Evolutionary conservation across 495 filamentous ascomycete genomes (phyloP), one percentile per base, ranked within the genome.

Genomic region (Penicillium herquei): DNA sequence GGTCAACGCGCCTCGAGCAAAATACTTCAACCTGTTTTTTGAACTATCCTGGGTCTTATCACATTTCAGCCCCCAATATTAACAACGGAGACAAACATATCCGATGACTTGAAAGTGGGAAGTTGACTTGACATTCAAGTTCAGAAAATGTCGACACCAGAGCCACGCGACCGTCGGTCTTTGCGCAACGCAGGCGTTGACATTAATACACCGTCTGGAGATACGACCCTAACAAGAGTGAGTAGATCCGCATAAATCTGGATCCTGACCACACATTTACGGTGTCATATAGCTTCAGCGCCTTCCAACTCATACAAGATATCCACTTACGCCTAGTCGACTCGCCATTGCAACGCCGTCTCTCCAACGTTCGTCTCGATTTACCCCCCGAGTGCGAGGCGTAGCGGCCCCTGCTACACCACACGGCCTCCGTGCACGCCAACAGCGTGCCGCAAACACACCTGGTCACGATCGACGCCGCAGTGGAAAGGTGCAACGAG

Each of bases 361-460:
- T 6, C 62, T 55, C 13, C 71, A 71, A 51, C 64, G 72, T 13
- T 75, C 72, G 34, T 71, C 66, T 54, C 69, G 73, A 52, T 62
- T 54, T 47, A 77, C 73, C 26, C 73, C 74, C 30, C 64, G 73
- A 12, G 63, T 64, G 13, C 66, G 71, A 55, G 68, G 55, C 13
- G 57, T 49, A 7, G 67, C 63, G 26, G 77, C 78, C 39, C 83
- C 81, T 11, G 74, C 82, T 30, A 94, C 90, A 7, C 89, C 90
- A 0, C 85, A 92, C 74, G 87, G 84, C 26, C 80, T 87, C 49
- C 83, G 86, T 47, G 84, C 87, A 13, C 80, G 90, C 47, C 84
- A 90, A 58, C 84, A 89, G 42, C 83, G 87, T 37, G 82, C 86
- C n/a, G 87, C 85, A n/a, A 80, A 85, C 54, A 92, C 89, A 0